These are phyloP conservation scores for Picocystis sp. DNA, from an alignment of 163 green algal genomes.

Conservation along the genomic window DNA sequence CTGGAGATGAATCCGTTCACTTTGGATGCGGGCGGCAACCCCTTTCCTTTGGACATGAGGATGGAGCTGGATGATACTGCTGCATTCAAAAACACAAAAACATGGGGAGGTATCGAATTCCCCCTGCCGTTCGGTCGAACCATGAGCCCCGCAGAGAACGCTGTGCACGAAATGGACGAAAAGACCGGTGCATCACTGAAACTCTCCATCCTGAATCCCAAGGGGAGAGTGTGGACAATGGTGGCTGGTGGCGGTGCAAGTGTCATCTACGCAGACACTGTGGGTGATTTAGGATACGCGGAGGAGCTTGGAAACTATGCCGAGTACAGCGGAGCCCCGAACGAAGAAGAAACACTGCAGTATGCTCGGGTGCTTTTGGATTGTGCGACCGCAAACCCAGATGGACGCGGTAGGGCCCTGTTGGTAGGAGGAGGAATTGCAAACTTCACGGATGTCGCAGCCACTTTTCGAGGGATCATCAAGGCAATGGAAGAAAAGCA, in stretches of 20 bases:
- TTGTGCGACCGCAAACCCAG: slow-evolving; percentile 45
- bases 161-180: slow-evolving; percentile 26
- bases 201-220: slow-evolving; percentile 78
- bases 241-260: slow-evolving; percentile 68
- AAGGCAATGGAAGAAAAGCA: slow-evolving; percentile 39
- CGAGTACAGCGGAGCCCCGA: slow-evolving; percentile 80
- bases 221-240: slow-evolving; percentile 84
- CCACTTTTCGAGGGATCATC: slow-evolving; percentile 88
- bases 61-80: slow-evolving; percentile 87
- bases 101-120: slow-evolving; percentile 75
- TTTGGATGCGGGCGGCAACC: slow-evolving; percentile 36
- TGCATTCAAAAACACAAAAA: slow-evolving; percentile 57
- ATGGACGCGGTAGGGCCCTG: slow-evolving; percentile 51
- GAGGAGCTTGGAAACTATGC: slow-evolving; percentile 80
- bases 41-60: slow-evolving; percentile 75
- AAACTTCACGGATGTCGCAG: slow-evolving; percentile 90
- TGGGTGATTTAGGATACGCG: slow-evolving; percentile 20
- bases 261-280: slow-evolving; percentile 80
- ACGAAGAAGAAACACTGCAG: slow-evolving; percentile 57
- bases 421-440: slow-evolving; percentile 84
- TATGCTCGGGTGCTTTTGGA: slow-evolving; percentile 60
- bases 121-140: slow-evolving; percentile 73
- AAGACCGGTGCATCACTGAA: slow-evolving; percentile 73
- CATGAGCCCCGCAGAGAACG: slow-evolving; percentile 43
- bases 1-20: slow-evolving; percentile 95